Evolutionary conservation across 108 stramenopile species (phyloP).

Genomic region (Pseudonitzschia pungens): DNA sequence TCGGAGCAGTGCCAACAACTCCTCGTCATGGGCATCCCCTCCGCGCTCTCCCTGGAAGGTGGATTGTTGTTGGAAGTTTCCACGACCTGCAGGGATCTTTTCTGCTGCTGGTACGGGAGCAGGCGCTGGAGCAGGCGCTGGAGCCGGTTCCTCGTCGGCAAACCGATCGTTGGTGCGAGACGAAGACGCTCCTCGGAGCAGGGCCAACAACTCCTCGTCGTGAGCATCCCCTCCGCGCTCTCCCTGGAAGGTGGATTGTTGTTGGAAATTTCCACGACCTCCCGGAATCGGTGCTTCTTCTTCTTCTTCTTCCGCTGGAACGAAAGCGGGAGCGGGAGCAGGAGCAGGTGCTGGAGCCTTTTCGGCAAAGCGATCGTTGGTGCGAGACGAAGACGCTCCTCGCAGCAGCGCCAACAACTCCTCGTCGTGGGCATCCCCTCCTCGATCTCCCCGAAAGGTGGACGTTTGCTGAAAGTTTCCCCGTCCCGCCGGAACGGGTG

Average conservation of each 20-base stretch:
- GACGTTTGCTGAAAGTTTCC: slow-evolving; percentile 28
- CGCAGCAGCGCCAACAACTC: slow-evolving; percentile 58
- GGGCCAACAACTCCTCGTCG: slow-evolving; percentile 52
- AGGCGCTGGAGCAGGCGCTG: neutral
- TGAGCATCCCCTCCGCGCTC: slow-evolving; percentile 62
- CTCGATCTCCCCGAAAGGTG: slow-evolving; percentile 59
- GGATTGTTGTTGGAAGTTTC: slow-evolving; percentile 18
- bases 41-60: slow-evolving; percentile 64
- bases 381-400: slow-evolving; percentile 33
- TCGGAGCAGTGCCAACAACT: slow-evolving; percentile 54
- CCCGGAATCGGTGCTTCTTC: neutral
- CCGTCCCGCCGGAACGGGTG: neutral
- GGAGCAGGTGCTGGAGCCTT: neutral
- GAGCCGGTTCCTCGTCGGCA: slow-evolving; percentile 8
- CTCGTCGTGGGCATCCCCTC: slow-evolving; percentile 54
- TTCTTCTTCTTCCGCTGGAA: neutral
- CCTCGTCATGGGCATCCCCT: slow-evolving; percentile 48
- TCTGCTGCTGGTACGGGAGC: neutral
- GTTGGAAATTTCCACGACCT: slow-evolving; percentile 17
- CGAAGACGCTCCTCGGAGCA: slow-evolving; percentile 41
- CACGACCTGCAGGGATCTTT: slow-evolving; percentile 16
- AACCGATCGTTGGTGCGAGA: slow-evolving; percentile 26
- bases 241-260: slow-evolving; percentile 49
- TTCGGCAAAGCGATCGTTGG: slow-evolving; percentile 47
- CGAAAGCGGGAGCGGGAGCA: neutral